Evolutionary conservation across 2,329 filamentous ascomycete species (phyloP).

Genomic region (Epichloe typhina): DNA sequence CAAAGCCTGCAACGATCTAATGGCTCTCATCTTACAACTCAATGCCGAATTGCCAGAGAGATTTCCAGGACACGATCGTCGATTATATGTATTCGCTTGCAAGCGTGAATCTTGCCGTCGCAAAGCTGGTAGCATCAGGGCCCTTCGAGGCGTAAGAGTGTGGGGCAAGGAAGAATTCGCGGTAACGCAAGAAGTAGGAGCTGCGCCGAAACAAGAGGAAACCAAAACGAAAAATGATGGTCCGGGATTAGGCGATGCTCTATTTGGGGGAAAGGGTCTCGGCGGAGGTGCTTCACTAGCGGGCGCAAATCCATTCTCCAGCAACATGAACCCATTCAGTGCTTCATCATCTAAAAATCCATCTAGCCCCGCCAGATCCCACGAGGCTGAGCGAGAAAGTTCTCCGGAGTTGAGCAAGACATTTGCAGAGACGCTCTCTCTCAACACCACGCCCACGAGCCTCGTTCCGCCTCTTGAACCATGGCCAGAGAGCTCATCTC

Average conservation of each 20-base stretch:
- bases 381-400: conserved; percentile 9
- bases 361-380: conserved; percentile 20
- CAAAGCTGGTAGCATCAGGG: conserved; percentile 70
- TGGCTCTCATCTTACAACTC: conserved; percentile 78
- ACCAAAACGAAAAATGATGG: conserved; percentile 23
- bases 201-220: conserved; percentile 18
- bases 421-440: conserved; percentile 64
- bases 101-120: conserved; percentile 64
- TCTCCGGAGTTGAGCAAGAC: conserved; percentile 37
- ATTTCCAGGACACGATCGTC: conserved; percentile 76
- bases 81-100: conserved; percentile 80
- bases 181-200: conserved; percentile 20
- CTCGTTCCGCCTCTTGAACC: conserved; percentile 40
- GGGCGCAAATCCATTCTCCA: conserved; percentile 47
- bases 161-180: conserved; percentile 26
- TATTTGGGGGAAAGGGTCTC: conserved; percentile 53
- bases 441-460: conserved; percentile 40
- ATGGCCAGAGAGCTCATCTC: conserved; percentile 57
- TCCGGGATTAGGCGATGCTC: conserved; percentile 46
- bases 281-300: conserved; percentile 17
- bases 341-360: conserved; percentile 14
- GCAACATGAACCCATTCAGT: conserved; percentile 30
- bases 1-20: conserved; percentile 70
- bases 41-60: conserved; percentile 79
- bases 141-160: conserved; percentile 53